A percentile compares a stretch with the other conserved stretches of the same genome.
These are phyloP conservation scores for Saposhnikovia divaricata DNA, from an alignment of 129 eudicot species.

Conservation along the genomic window DNA sequence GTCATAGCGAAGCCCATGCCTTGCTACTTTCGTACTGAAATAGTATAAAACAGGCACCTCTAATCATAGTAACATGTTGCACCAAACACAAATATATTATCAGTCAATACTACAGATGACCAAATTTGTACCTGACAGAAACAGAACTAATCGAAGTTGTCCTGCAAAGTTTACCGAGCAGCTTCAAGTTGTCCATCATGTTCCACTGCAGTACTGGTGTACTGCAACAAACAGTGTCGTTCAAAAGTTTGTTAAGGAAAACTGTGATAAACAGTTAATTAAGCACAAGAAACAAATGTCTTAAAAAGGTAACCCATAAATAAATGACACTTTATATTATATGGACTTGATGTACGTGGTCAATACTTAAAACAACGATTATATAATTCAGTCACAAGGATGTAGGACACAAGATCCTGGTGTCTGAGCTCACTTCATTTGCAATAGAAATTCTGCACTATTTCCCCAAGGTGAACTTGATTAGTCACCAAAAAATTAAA, in stretches of 20 bases:
- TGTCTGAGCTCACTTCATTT: neutral
- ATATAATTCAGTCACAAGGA: neutral
- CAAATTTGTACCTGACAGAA: constrained; percentile 1
- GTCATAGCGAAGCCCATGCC: too few species aligned
- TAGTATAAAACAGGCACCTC: neutral
- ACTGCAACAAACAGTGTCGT: neutral
- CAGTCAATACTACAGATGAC: neutral
- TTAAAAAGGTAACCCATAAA: neutral
- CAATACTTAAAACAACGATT: neutral
- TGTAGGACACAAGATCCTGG: neutral
- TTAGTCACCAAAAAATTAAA: neutral
- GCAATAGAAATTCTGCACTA: neutral
- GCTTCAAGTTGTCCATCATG: neutral
- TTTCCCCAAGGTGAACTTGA: neutral
- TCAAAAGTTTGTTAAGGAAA: neutral
- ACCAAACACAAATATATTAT: too few species aligned
- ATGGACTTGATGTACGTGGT: neutral
- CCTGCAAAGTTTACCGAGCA: neutral
- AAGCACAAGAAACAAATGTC: neutral
- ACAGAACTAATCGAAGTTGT: neutral
- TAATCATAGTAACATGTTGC: neutral
- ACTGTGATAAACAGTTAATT: neutral
- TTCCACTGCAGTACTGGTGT: neutral
- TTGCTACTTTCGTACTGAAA: neutral
- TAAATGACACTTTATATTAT: neutral